Base-by-base conservation (phyloP, 305 asterid species). In the Fraxinus floribunda region DNA sequence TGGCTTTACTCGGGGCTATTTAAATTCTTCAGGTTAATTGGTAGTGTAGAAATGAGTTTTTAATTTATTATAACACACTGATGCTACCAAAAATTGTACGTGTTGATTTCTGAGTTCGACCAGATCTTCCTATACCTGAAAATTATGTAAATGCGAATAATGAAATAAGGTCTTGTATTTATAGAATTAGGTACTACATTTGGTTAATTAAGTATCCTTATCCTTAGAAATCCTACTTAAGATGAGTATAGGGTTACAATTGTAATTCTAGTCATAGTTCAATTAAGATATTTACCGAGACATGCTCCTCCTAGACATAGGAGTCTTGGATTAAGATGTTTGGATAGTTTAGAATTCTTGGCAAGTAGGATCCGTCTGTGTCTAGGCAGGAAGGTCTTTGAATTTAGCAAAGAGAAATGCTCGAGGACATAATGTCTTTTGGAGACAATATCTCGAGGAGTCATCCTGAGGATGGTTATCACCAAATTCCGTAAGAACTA, bases 1-100 rank as follows among this genome's bases (percentile, higher is more conserved):
- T 35, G 7, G 26, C 9, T 9, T 62, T 26, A 15, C 10, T 35
- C 0, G 26, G 82, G 32, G 0, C 36, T 8, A 2, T 64, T 64
- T 26, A 30, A 11, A 66, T 24, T 66, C 38, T 29, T 80, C 41
- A 13, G 76, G n/a, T 70, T 24, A 32, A 34, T 76, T 44, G 44
- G 10, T 83, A 22, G 55, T 41, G 1, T 68, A 6, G 60, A n/a
- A 84, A 34, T 84, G 82, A 82, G 55, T 81, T 41, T 44, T 44
- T 44, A 16, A 6, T 34, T 49, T 49, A 49, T 49, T 16, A 15
- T 49, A 15, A 15, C 7, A 49, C 18, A 49, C 0, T 2, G 49
- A 10, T 41, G 15, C 49, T 41, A 41, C 49, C 49, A 41, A 41
- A 41, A 11, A 41, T 41, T 0, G 49, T 41, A 41, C 15, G 0